A percentile compares a stretch with the other conserved stretches of the same genome.
Evolutionary conservation across 2,329 filamentous ascomycete species (phyloP).

Genomic region (Pestalotiopsis sp.): DNA sequence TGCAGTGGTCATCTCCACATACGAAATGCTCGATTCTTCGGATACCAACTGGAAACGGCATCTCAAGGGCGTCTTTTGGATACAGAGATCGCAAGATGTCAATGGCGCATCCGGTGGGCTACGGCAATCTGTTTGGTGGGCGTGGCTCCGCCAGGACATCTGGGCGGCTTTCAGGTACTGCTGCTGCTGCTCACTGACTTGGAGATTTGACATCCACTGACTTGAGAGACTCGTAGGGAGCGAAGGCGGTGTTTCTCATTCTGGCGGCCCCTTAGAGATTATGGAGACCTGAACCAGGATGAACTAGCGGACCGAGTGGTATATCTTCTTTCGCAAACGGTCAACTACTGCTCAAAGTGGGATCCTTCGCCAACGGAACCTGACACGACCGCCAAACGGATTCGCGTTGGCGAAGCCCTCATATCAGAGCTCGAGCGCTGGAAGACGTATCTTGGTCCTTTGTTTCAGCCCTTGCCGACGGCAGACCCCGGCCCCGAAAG

Average conservation of each 20-base stretch:
- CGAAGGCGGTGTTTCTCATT: slow-evolving; percentile 58
- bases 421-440: slow-evolving; percentile 32
- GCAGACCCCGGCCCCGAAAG: slow-evolving; percentile 22
- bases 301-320: slow-evolving; percentile 56
- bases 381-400: slow-evolving; percentile 13
- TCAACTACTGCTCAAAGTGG: slow-evolving; percentile 59
- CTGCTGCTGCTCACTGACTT: neutral
- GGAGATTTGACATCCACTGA: neutral
- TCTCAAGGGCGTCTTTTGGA: slow-evolving; percentile 68
- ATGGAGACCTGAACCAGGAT: slow-evolving; percentile 49
- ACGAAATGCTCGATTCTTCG: slow-evolving; percentile 67
- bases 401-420: slow-evolving; percentile 22
- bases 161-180: slow-evolving; percentile 55
- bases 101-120: slow-evolving; percentile 61
- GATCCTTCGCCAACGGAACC: slow-evolving; percentile 16
- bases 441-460: slow-evolving; percentile 35
- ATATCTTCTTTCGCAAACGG: slow-evolving; percentile 57
- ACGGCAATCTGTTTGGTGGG: slow-evolving; percentile 65
- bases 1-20: slow-evolving; percentile 58
- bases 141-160: slow-evolving; percentile 67
- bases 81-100: slow-evolving; percentile 63
- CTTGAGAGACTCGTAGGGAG: slow-evolving; percentile 44
- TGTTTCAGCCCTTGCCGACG: slow-evolving; percentile 43
- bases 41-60: slow-evolving; percentile 62
- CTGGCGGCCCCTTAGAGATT: slow-evolving; percentile 49